A percentile compares a stretch with the other conserved stretches of the same genome.
Conservation (phyloP, 768 basidiomycete genomes). For the Clathrus columnatus region DNA sequence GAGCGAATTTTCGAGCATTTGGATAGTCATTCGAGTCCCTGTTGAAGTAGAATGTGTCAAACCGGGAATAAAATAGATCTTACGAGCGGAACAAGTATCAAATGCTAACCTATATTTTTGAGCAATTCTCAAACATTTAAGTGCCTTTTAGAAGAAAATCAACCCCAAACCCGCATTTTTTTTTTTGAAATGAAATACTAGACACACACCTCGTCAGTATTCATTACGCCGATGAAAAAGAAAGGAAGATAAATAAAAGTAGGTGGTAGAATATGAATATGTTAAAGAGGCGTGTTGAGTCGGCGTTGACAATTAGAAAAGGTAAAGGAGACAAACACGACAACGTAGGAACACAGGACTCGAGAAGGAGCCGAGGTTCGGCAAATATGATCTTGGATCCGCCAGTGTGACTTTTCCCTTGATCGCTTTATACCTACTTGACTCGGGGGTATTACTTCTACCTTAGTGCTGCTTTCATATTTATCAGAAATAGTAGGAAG, state of each 20-base stretch:
- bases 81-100: not conserved
- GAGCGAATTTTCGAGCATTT: constrained; percentile 80
- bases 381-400: no score
- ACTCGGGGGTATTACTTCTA: not conserved
- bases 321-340: not conserved
- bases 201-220: constrained; percentile 7
- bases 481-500: no score
- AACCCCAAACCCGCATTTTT: not conserved
- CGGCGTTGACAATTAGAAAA: not conserved
- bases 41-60: not conserved
- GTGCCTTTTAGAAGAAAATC: not conserved
- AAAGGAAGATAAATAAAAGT: not conserved
- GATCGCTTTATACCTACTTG: not conserved
- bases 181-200: not conserved
- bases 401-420: not conserved
- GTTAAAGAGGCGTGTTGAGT: not conserved
- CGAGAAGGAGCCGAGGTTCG: not conserved
- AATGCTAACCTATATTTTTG: constrained; percentile 6
- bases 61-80: not conserved
- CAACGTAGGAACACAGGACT: no score
- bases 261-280: not conserved
- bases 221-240: not conserved
- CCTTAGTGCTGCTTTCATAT: no score
- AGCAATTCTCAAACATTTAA: constrained; percentile 8
- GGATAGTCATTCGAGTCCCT: constrained; percentile 55